These are phyloP conservation scores for Chlamydomonas sp. DNA, from an alignment of 139 green algal species.

Conservation along the genomic window DNA sequence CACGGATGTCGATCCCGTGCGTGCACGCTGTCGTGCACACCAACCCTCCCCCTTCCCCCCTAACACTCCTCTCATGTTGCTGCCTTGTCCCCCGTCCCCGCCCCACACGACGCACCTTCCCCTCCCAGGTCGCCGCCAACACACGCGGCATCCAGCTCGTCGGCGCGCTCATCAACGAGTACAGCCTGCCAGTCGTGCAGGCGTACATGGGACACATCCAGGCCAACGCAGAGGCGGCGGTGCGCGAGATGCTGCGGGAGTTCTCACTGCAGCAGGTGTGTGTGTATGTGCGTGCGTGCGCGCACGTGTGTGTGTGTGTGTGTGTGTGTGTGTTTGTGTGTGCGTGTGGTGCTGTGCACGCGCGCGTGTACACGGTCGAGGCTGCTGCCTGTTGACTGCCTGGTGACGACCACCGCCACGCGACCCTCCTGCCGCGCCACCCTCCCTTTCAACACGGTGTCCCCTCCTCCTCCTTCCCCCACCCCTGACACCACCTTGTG, in stretches of 20 bases:
- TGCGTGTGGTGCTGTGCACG: no score
- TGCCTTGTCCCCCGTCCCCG: no score
- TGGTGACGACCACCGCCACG: no score
- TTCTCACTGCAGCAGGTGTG: conserved; percentile 55
- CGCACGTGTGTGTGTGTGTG: no score
- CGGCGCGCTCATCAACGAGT: conserved; percentile 74
- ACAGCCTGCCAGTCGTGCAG: conserved; percentile 63
- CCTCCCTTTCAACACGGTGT: no score
- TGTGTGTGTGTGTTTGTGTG: no score
- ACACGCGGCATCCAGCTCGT: conserved; percentile 83
- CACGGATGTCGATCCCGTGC: not conserved
- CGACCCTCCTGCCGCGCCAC: no score
- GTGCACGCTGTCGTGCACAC: not conserved
- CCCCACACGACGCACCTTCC: no score
- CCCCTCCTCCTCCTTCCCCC: no score
- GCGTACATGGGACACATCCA: conserved; percentile 96
- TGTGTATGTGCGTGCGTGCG: no score
- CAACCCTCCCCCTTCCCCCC: not conserved
- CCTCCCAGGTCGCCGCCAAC: conserved; percentile 90
- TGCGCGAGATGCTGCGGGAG: conserved; percentile 72
- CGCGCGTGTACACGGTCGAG: no score
- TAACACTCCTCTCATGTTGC: not conserved
- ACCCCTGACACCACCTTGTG: not conserved
- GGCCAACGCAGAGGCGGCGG: conserved; percentile 72
- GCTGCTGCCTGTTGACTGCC: no score